These are phyloP conservation scores for Mangifera indica DNA, from an alignment of 345 rosid species.

Conservation along the genomic window DNA sequence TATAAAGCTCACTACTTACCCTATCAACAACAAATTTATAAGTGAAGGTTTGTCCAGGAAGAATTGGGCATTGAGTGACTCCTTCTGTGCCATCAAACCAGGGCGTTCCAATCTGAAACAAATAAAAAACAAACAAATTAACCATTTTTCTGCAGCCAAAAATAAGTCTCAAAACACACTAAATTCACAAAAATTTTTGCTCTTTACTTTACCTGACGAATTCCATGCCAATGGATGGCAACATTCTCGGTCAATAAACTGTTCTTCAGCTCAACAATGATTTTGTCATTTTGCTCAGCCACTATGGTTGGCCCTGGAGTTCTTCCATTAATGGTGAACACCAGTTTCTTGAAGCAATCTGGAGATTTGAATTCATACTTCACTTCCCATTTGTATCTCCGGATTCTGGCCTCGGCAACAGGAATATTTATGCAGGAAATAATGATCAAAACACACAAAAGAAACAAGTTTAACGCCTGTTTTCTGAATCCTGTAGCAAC, in stretches of 20 bases:
- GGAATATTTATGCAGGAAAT: no score
- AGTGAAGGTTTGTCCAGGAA: slow-evolving; percentile 64
- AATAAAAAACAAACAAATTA: neutral
- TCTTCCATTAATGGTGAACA: slow-evolving; percentile 59
- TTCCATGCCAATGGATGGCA: no score
- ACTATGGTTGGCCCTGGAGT: slow-evolving; percentile 62
- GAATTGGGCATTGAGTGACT: no score
- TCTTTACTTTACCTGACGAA: slow-evolving; percentile 46
- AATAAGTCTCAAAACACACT: neutral
- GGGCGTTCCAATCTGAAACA: slow-evolving; percentile 54
- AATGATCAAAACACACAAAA: no score
- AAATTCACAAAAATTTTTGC: neutral
- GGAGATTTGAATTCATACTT: no score
- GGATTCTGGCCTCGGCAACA: no score
- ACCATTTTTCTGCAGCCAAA: neutral
- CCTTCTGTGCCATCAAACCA: slow-evolving; percentile 79
- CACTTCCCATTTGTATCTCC: no score
- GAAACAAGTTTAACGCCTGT: slow-evolving; percentile 19
- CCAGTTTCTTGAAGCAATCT: slow-evolving; percentile 58
- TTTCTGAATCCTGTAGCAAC: neutral
- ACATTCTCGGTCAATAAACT: slow-evolving; percentile 54
- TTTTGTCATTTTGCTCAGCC: slow-evolving; percentile 63
- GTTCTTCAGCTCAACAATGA: slow-evolving; percentile 70
- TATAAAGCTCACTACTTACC: slow-evolving; percentile 31
- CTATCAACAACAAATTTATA: slow-evolving; percentile 69